A percentile compares a stretch with the other conserved stretches of the same genome.
Conservation (phyloP, 768 basidiomycete genomes). For the Lactarius quietus region DNA sequence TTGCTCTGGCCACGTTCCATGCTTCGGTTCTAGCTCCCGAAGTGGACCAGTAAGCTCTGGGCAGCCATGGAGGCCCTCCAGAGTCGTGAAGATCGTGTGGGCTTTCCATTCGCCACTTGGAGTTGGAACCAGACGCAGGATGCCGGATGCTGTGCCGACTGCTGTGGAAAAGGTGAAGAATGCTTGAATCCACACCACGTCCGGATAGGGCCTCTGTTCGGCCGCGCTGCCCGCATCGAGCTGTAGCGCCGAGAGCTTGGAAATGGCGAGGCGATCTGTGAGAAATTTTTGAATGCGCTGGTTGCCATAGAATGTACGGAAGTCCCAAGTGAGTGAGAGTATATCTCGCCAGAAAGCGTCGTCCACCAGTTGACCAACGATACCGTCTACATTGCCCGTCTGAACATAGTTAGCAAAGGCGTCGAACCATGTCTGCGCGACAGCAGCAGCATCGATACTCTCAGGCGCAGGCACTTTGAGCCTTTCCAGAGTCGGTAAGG, state of each 20-base stretch:
- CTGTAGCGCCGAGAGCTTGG: constrained; percentile 28
- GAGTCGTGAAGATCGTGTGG: constrained; percentile 45
- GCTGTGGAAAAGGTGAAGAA: constrained; percentile 44
- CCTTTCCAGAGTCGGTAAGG: constrained; percentile 28
- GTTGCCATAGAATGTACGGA: constrained; percentile 51
- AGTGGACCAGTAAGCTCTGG: constrained; percentile 40
- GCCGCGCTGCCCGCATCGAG: constrained; percentile 28
- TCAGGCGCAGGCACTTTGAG: constrained; percentile 21
- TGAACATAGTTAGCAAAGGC: constrained; percentile 24
- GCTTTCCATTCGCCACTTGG: constrained; percentile 45
- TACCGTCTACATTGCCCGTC: constrained; percentile 13
- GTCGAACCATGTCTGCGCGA: constrained; percentile 28
- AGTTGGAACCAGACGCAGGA: constrained; percentile 47
- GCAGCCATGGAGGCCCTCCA: constrained; percentile 47
- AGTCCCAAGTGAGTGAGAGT: constrained; percentile 61
- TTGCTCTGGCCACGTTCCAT: constrained; percentile 43
- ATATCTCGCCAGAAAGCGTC: constrained; percentile 56
- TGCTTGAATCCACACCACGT: constrained; percentile 43
- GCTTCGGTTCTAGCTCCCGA: constrained; percentile 35
- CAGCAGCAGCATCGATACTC: constrained; percentile 18
- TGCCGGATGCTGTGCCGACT: constrained; percentile 39
- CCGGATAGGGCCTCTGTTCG: constrained; percentile 34
- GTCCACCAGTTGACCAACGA: constrained; percentile 26
- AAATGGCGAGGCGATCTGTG: constrained; percentile 39
- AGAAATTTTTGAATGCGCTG: constrained; percentile 43